Conservation (phyloP, 164 flowering plant genomes). For the Berberis vulgaris region DNA sequence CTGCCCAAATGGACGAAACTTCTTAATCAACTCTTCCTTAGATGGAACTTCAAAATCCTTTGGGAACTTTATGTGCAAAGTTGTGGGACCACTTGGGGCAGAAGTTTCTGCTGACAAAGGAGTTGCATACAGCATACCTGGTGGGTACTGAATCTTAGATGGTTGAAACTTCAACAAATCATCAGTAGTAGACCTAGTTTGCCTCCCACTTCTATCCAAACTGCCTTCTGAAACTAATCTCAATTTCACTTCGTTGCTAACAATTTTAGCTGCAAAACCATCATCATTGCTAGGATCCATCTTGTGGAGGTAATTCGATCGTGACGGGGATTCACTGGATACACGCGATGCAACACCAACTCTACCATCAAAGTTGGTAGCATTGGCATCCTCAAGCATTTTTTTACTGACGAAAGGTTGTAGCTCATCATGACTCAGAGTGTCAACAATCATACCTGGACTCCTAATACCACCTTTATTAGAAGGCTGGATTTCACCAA, state of each 20-base stretch:
- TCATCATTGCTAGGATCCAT: background rate
- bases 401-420: background rate
- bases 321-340: background rate
- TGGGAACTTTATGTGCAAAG: slow-evolving; percentile 30
- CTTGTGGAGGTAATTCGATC: background rate
- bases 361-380: background rate
- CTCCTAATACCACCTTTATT: background rate
- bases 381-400: slow-evolving; percentile 1
- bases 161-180: background rate
- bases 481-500: background rate
- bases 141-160: background rate
- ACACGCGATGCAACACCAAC: background rate
- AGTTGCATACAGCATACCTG: slow-evolving; percentile 4
- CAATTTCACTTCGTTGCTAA: background rate
- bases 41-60: slow-evolving; percentile 18
- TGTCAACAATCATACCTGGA: background rate
- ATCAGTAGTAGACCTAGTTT: background rate
- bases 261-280: background rate
- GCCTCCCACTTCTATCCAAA: slow-evolving; percentile 2
- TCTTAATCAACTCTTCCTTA: too few relatives aligned
- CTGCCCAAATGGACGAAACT: too few relatives aligned
- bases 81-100: slow-evolving; percentile 1
- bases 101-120: slow-evolving; percentile 2
- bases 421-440: background rate
- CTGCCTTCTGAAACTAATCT: background rate